Evolutionary conservation across 2,329 filamentous ascomycete genomes (phyloP).

Genomic region (Trematosphaeria pertusa): DNA sequence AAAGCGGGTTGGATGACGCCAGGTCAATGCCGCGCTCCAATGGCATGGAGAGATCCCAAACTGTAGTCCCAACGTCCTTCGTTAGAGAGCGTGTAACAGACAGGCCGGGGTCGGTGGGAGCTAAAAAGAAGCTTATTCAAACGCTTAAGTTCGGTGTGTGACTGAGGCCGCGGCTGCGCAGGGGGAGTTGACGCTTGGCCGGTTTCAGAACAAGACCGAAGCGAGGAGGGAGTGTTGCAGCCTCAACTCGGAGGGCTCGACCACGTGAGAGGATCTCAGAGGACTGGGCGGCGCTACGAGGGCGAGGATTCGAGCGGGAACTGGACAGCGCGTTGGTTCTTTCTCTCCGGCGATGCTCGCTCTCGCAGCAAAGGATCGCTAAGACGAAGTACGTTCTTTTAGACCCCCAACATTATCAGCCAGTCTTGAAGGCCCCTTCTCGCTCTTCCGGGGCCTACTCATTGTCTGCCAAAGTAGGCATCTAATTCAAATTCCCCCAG

Average conservation of each 20-base stretch:
- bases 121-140: slow-evolving; percentile 36
- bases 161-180: slow-evolving; percentile 32
- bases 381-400: no score
- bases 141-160: slow-evolving; percentile 47
- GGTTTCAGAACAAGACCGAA: slow-evolving; percentile 39
- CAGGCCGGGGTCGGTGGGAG: slow-evolving; percentile 25
- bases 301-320: no score
- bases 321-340: no score
- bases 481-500: no score
- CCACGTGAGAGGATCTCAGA: slow-evolving; percentile 7
- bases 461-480: no score
- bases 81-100: slow-evolving; percentile 47
- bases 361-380: no score
- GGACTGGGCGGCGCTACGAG: no score
- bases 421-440: no score
- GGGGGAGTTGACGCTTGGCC: slow-evolving; percentile 36
- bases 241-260: slow-evolving; percentile 1
- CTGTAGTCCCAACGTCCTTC: slow-evolving; percentile 36
- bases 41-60: slow-evolving; percentile 25
- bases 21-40: slow-evolving; percentile 26
- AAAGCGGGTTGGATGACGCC: slow-evolving; percentile 25
- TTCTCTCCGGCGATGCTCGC: no score
- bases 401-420: no score
- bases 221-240: slow-evolving; percentile 12
- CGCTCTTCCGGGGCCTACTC: no score